Base-by-base conservation (phyloP, 192 early-diverging fungal species). In the Lobosporangium transversale region DNA sequence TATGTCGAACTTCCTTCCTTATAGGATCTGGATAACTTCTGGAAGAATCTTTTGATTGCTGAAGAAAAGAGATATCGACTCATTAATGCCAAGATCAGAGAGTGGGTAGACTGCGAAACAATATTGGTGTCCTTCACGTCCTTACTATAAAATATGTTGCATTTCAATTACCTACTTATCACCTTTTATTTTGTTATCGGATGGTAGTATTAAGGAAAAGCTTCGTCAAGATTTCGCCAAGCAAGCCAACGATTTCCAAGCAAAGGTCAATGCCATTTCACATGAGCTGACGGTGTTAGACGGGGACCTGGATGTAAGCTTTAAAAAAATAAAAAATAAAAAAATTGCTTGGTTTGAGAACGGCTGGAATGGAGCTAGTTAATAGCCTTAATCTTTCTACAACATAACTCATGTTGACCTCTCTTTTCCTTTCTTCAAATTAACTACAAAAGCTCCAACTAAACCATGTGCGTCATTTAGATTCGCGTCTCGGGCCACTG, bases 61-160 rank as follows among this genome's bases (percentile, higher is more conserved):
- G 97, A 98, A 79, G 92, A 89, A 8, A 79, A 80, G 50, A 87
- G 94, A 64, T 93, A 98, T 56, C 89, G 90, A 55, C 79, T 83
- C 33, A 92, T 98, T 61, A 95, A 95, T 70, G 83, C 84, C 56
- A 92, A 92, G 59, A 93, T 98, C 58, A 84, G 93, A 83, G 89
- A 92, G 87, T 91, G 85, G 71, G 85, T 58, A 9, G 26, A 23
- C 17, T 17, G 23, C 52, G 48, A 30, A 8, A 21, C 53, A 23
- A 26, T 15, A n/a, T n/a, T n/a, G n/a, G n/a, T n/a, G n/a, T n/a
- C n/a, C n/a, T n/a, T n/a, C n/a, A n/a, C n/a, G n/a, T n/a, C n/a
- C n/a, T n/a, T n/a, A n/a, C n/a, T n/a, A n/a, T n/a, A n/a, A 27
- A 11, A 10, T 33, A 15, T 58, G 36, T 31, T 23, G 18, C 14